Percentiles rank a stretch among this genome's conserved stretches.
phyloP scores from a whole-genome alignment of 257 asterid species.

The Penstemon davidsonii region DNA sequence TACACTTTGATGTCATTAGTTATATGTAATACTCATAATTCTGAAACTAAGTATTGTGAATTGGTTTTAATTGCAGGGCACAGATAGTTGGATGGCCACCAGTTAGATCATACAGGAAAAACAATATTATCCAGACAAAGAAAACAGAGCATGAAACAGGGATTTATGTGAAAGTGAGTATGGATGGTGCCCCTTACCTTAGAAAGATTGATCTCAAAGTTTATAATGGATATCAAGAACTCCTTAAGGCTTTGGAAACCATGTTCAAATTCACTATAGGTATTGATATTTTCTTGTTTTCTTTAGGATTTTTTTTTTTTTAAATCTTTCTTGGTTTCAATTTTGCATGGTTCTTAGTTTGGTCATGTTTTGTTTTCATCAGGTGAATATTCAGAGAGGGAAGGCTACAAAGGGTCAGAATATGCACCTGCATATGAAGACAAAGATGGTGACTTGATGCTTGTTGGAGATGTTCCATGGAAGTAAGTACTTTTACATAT shows the following conservation, averaged over 20 bases:
- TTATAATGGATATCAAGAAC: conserved; percentile 48
- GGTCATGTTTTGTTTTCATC: not conserved
- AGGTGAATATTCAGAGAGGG: conserved; percentile 60
- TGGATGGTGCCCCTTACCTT: conserved; percentile 76
- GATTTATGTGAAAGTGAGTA: conserved; percentile 63
- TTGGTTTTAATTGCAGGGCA: conserved; percentile 46
- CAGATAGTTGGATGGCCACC: conserved; percentile 96
- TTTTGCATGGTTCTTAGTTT: not conserved
- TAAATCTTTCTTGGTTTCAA: not conserved
- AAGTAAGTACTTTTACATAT: conserved; percentile 40
- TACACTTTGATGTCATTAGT: too few species aligned
- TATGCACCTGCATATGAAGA: conserved; percentile 69
- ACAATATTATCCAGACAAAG: conserved; percentile 42
- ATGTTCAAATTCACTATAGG: conserved; percentile 66
- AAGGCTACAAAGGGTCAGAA: conserved; percentile 63
- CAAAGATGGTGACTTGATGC: conserved; percentile 73
- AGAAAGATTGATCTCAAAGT: conserved; percentile 66
- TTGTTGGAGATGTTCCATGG: conserved; percentile 77
- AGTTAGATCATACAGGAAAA: conserved; percentile 62
- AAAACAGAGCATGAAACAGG: conserved; percentile 48
- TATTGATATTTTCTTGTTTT: conserved; percentile 8
- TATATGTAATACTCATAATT: too few species aligned
- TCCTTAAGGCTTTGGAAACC: conserved; percentile 52
- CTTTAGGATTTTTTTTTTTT: not conserved
- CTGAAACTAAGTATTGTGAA: not conserved